Evolutionary conservation across 768 basidiomycete species (phyloP).

Genomic region (Suillus variegatus): DNA sequence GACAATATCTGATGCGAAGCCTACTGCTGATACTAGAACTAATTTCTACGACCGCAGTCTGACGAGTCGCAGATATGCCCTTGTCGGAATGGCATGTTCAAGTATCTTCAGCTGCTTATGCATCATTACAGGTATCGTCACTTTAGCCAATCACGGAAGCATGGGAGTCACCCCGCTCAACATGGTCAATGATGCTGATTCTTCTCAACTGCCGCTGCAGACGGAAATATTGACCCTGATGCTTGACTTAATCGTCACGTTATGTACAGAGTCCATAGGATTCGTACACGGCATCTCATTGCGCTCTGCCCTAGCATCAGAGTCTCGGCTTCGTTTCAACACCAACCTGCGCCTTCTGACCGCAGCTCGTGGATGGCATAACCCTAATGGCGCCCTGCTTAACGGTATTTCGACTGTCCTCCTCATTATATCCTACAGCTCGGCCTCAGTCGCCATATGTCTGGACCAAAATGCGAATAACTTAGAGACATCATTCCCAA

Average conservation of each 20-base stretch:
- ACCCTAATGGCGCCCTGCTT: neutral
- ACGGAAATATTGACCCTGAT: constrained; percentile 24
- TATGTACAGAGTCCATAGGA: constrained; percentile 32
- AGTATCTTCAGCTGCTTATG: neutral
- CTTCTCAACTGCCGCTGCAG: constrained; percentile 4
- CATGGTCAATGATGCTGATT: no score
- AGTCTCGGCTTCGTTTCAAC: constrained; percentile 27
- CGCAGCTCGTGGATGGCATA: constrained; percentile 11
- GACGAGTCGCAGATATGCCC: neutral
- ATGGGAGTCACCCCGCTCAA: no score
- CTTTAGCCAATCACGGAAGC: no score
- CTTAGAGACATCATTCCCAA: no score
- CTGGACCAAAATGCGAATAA: no score
- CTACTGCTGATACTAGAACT: neutral
- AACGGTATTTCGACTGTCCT: neutral
- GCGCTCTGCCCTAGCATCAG: constrained; percentile 29
- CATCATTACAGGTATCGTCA: no score
- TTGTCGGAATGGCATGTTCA: neutral
- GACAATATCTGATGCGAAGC: neutral
- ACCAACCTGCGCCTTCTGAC: constrained; percentile 18
- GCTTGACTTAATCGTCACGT: constrained; percentile 26
- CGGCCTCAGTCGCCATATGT: neutral
- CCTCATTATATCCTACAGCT: neutral
- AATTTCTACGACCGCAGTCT: neutral
- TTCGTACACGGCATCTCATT: constrained; percentile 27